phyloP scores from a whole-genome alignment of 805 yeast genomes.

The Barnettozyma populi region DNA sequence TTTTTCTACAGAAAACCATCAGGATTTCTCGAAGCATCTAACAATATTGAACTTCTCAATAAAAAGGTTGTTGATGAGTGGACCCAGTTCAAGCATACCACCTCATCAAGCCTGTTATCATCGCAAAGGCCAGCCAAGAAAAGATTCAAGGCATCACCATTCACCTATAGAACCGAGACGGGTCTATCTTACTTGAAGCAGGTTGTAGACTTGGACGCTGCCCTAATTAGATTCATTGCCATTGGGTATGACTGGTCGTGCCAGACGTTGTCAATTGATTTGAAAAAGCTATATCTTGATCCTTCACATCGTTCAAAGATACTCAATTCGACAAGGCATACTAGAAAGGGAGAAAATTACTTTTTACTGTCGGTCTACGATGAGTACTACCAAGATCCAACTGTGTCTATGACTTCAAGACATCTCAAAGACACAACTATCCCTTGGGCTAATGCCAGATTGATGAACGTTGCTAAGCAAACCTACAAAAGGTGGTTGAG shows the following conservation, averaged over 20 bases:
- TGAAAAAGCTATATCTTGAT: constrained; percentile 16
- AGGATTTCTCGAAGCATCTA: neutral
- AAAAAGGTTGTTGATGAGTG: constrained; percentile 20
- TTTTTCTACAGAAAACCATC: constrained; percentile 17
- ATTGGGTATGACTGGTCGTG: constrained; percentile 25
- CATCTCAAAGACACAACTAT: constrained; percentile 10
- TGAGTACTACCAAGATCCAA: constrained; percentile 20
- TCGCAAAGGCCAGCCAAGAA: constrained; percentile 3
- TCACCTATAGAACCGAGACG: constrained; percentile 12
- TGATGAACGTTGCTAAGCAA: constrained; percentile 10
- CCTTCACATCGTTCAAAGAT: constrained; percentile 5
- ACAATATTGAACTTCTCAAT: constrained; percentile 12
- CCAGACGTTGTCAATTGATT: constrained; percentile 22
- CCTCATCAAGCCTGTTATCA: neutral
- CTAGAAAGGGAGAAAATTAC: neutral
- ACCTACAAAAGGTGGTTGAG: constrained; percentile 19
- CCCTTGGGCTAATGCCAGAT: constrained; percentile 9
- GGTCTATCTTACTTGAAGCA: constrained; percentile 19
- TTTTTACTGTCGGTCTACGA: constrained; percentile 24
- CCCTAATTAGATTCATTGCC: constrained; percentile 16
- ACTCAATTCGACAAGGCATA: neutral
- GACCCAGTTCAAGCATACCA: constrained; percentile 12
- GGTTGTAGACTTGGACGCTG: constrained; percentile 15
- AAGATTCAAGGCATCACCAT: constrained; percentile 14
- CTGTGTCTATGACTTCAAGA: constrained; percentile 15